Evolutionary conservation across 331 rosid species (phyloP), one percentile per base, ranked within the genome.

Genomic region (Rhamnella rubrinervis): DNA sequence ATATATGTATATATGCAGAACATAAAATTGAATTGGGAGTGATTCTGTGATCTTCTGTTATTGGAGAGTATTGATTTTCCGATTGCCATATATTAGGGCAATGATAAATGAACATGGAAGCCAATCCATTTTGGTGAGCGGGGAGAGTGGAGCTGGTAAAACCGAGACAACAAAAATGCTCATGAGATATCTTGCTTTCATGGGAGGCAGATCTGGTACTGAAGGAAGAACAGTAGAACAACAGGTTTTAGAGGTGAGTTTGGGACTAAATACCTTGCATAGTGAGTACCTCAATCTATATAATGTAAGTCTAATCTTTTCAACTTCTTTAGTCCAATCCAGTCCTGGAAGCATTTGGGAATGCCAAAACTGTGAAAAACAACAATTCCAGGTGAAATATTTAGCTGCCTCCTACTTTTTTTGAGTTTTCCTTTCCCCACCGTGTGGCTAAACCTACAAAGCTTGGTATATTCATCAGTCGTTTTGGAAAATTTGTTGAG

Each of bases 131-230:
- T 71, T 90, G 83, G 96, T 90, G 4, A 90, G 96, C 68, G 96
- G 96, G 77, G 95, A 90, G 85, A 90, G 96, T 77, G 96, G 96
- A 67, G 96, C 96, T 26, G 96, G 96, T 67, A 90, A 90, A 73
- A 90, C 96, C 8, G 96, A 90, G 79, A 90, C 96, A 81, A 90
- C 96, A 1, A 90, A 90, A 73, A 90, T 90, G 96, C 82, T 90
- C 14, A 90, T 90, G 96, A 85, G 96, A 69, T 90, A 90, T 71
- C 87, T 90, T 31, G 96, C 96, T n/a, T 90, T 87, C 82, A 85
- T 90, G 95, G 96, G 96, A 38, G 96, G 96, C n/a, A 82, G 96
- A 79, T 82, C 96, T 14, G 72, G 63, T n/a, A 85, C 95, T 25
- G 96, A 90, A 84, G 96, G 95, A 77, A 85, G 96, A 73, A 85